Evolutionary conservation across 148 eudicot genomes (phyloP), one percentile per base, ranked within the genome.

Genomic region (Nepenthes mirabilis): DNA sequence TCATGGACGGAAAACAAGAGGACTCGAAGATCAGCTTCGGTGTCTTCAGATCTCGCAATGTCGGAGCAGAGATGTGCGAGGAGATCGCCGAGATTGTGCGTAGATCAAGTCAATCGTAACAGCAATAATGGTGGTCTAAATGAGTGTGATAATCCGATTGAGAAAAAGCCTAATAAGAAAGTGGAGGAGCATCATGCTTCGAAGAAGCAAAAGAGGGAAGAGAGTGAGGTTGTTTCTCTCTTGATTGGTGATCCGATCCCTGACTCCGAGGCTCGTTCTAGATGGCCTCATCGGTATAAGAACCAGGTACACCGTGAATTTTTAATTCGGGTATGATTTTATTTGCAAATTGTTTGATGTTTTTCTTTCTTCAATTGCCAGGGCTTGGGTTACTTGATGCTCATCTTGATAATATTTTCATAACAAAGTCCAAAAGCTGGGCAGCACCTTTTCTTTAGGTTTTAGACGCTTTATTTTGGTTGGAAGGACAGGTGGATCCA

Each of bases 161-260:
- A 40, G 45, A 40, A 40, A 40, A 4, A 40, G 49, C 47, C 66
- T 6, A 32, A 45, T 66, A 34, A 60, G 23, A 66, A 66, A 62
- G 63, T 56, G 64, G 11, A 52, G 14, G n/a, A 14, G 55, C 8
- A 2, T 11, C 32, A 2, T 11, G 14, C 14, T 12, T 14, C 67
- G 52, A 48, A 52, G 43, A 43, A 43, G 2, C 9, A 33, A 1
- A 6, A 3, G 10, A 33, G 5, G 23, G 32, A 34, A 43, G 11
- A 34, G 7, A 56, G 36, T 43, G 55, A 50, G 13, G 51, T 33
- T 52, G 67, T 59, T 11, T 72, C 77, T 13, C 72, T 72, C 49
- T 69, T 79, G 36, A 64, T 72, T 49, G 83, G 83, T 8, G 79
- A 79, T 47, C 83, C 83, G 1, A 66, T 79, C 43, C 65, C 79